Evolutionary conservation across 1,139 yeast species (phyloP), one percentile per base, ranked within the genome.

Genomic region (Suhomyces panamericanus): DNA sequence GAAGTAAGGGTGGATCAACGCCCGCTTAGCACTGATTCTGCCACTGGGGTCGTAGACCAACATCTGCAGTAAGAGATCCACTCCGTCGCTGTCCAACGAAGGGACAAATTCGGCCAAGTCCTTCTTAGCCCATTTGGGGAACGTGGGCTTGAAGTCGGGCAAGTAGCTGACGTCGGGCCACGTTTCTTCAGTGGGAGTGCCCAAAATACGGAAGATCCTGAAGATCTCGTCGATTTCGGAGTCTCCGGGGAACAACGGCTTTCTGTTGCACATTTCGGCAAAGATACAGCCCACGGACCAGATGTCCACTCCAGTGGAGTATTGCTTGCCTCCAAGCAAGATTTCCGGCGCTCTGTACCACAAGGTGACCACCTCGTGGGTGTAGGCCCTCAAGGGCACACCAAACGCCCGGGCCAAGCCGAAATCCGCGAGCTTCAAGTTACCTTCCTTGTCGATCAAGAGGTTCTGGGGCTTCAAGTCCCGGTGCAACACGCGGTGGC

Each of bases 341-440:
- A 93, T 89, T 64, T 93, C 99, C 1, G 99, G 99, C 0, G 98
- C 91, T 55, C 99, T 78, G 67, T 93, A 93, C 99, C 99, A 93
- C 56, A 95, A 74, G 0, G 99, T 93, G 44, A 95, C 99, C 49
- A 93, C 97, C 64, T 93, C 98, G 69, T 91, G 97, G 11, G 99
- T 91, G 64, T 91, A 93, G 1, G 97, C 96, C 62, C 98, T 79
- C 51, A 93, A 73, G 1, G 99, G 99, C 10, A 93, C 97, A 42
- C 99, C 99, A 68, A 89, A 91, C 0, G 97, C 98, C 51, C 99
- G 75, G 1, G 99, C 99, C 47, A 93, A 77, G 14, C 99, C 99
- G 63, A 93, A 93, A 71, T 93, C 99, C 3, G 98, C 99, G 56
- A 93, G 78, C 66, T 93, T 93, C 64, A 93, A 77, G 65, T 88